phyloP scores from a whole-genome alignment of 805 yeast genomes.

The Yarrowia sp. region DNA sequence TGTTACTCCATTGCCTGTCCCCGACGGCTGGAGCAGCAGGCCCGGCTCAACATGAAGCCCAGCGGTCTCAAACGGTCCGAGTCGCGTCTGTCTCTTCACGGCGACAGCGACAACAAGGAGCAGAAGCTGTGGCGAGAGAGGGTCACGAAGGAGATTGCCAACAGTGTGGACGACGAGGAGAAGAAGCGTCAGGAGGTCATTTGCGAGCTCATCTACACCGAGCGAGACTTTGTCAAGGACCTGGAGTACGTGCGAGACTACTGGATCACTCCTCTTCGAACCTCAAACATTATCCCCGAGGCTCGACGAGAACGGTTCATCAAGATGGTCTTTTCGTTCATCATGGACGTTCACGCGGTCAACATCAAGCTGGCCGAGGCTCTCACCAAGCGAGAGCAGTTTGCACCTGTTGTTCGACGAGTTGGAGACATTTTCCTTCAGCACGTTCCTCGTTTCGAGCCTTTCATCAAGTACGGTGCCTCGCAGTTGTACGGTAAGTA shows the following conservation, averaged over 20 bases:
- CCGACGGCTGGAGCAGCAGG: slow-evolving; percentile 92
- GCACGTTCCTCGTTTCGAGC: slow-evolving; percentile 84
- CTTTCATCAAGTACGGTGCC: slow-evolving; percentile 92
- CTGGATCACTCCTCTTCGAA: slow-evolving; percentile 89
- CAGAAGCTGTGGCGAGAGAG: slow-evolving; percentile 93
- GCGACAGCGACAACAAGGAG: slow-evolving; percentile 67
- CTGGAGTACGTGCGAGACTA: slow-evolving; percentile 91
- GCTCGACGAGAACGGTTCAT: slow-evolving; percentile 89
- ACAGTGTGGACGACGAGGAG: slow-evolving; percentile 79
- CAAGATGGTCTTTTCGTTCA: slow-evolving; percentile 88
- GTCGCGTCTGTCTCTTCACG: slow-evolving; percentile 69
- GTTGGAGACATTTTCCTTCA: slow-evolving; percentile 89
- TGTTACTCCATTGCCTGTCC: slow-evolving; percentile 98
- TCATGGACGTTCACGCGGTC: slow-evolving; percentile 82
- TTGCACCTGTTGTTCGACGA: slow-evolving; percentile 80
- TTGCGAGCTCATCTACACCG: slow-evolving; percentile 91
- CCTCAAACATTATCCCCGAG: slow-evolving; percentile 85
- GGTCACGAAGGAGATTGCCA: slow-evolving; percentile 80
- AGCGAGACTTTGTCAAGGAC: slow-evolving; percentile 93
- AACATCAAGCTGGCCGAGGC: slow-evolving; percentile 89
- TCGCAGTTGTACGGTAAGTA: slow-evolving; percentile 94
- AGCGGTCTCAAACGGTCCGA: slow-evolving; percentile 78
- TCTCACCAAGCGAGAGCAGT: slow-evolving; percentile 82
- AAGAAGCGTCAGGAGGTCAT: slow-evolving; percentile 94
- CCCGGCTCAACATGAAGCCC: slow-evolving; percentile 86